These are phyloP conservation scores for Picochlorum costavermella DNA, from an alignment of 139 green algal genomes.

Conservation along the genomic window DNA sequence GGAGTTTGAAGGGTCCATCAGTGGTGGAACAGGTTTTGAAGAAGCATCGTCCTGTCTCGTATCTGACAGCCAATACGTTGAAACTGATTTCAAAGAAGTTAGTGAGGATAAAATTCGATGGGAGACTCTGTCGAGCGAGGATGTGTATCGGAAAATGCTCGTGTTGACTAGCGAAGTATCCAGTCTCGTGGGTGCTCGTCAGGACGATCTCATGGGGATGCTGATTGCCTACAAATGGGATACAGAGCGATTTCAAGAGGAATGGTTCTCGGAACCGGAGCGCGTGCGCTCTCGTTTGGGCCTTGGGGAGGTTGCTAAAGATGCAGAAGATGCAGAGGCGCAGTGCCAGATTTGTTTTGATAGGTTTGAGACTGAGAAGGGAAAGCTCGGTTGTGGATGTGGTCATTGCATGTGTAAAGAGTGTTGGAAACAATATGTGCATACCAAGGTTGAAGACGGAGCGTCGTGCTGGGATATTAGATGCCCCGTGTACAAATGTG, in stretches of 20 bases:
- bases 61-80: no score
- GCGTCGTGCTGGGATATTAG: slow-evolving; percentile 50
- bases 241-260: slow-evolving; percentile 65
- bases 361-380: slow-evolving; percentile 18
- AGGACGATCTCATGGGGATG: neutral
- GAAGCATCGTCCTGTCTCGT: no score
- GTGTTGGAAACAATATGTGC: slow-evolving; percentile 67
- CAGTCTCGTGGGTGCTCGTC: neutral
- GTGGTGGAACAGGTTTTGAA: no score
- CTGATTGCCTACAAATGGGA: slow-evolving; percentile 49
- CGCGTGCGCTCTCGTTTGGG: slow-evolving; percentile 56
- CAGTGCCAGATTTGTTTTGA: slow-evolving; percentile 92
- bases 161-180: neutral
- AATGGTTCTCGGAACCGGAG: slow-evolving; percentile 82
- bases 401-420: slow-evolving; percentile 63
- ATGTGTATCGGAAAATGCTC: neutral
- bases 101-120: no score
- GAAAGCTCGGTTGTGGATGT: slow-evolving; percentile 50
- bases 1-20: no score
- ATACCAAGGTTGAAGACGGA: slow-evolving; percentile 39
- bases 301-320: slow-evolving; percentile 38
- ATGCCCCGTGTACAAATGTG: slow-evolving; percentile 55
- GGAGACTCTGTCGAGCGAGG: neutral
- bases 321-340: neutral
- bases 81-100: no score